These are phyloP conservation scores for Penicillium daleae DNA, from an alignment of 495 filamentous ascomycete species.

Conservation along the genomic window DNA sequence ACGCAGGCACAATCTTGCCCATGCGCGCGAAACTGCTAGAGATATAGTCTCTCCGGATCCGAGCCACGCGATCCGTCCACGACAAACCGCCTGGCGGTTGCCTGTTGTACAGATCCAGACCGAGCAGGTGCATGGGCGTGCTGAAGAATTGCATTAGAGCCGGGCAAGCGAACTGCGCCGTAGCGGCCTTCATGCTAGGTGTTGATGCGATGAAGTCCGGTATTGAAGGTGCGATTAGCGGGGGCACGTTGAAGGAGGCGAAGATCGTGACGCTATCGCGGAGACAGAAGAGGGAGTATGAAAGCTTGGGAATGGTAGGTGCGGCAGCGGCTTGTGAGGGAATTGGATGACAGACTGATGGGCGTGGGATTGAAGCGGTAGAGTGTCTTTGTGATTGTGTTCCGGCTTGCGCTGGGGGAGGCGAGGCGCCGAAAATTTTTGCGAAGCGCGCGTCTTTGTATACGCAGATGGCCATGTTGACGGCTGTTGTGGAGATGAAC, in stretches of 20 bases:
- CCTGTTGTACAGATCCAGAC: constrained; percentile 88
- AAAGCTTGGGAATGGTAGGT: constrained; percentile 48
- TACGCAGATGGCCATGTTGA: constrained; percentile 88
- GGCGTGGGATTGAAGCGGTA: constrained; percentile 47
- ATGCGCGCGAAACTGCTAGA: constrained; percentile 79
- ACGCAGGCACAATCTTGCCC: constrained; percentile 90
- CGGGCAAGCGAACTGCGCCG: constrained; percentile 81
- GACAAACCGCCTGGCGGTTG: constrained; percentile 46
- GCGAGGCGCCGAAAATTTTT: constrained; percentile 68
- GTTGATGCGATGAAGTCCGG: constrained; percentile 52
- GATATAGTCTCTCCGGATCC: constrained; percentile 75
- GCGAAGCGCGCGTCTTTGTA: constrained; percentile 93
- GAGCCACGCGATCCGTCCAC: constrained; percentile 61
- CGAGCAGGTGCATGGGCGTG: constrained; percentile 87
- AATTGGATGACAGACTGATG: constrained; percentile 57
- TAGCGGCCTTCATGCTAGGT: constrained; percentile 57
- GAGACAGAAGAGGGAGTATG: constrained; percentile 78
- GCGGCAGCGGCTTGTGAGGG: constrained; percentile 25
- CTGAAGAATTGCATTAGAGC: constrained; percentile 79
- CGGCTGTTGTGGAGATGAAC: constrained; percentile 78
- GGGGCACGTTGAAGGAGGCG: constrained; percentile 89
- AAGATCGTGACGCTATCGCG: constrained; percentile 93
- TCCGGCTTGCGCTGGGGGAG: constrained; percentile 17
- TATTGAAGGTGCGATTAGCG: constrained; percentile 63
- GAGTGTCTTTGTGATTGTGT: constrained; percentile 9